phyloP scores from a whole-genome alignment of 768 basidiomycete species.

The Termitomyces heimii region DNA sequence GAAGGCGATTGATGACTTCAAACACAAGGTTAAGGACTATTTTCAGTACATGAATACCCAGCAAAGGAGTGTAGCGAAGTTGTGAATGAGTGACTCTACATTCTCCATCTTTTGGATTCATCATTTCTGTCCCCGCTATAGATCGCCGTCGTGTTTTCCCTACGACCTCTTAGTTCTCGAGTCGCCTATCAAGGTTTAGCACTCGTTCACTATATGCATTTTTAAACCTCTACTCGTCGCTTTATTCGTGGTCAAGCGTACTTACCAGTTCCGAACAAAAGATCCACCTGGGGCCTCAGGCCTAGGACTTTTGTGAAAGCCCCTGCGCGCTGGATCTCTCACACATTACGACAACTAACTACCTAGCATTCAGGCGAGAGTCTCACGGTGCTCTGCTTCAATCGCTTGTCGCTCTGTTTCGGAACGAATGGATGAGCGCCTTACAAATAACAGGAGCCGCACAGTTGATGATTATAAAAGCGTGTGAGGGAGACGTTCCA shows the following conservation, averaged over 20 bases:
- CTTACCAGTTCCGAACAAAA: background rate
- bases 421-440: constrained; percentile 22
- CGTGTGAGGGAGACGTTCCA: constrained; percentile 11
- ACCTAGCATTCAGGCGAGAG: too few species aligned
- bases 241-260: background rate
- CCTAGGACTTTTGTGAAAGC: too few species aligned
- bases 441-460: constrained; percentile 25
- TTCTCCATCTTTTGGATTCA: background rate
- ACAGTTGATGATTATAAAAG: constrained; percentile 20
- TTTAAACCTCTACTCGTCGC: too few species aligned
- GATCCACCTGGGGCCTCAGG: too few species aligned
- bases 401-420: too few species aligned
- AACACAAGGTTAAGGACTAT: constrained; percentile 23
- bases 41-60: background rate
- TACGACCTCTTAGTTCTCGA: background rate
- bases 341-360: too few species aligned
- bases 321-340: too few species aligned
- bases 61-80: background rate
- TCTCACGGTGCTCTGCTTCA: too few species aligned
- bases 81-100: background rate
- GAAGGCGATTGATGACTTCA: constrained; percentile 19
- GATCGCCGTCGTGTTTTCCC: background rate
- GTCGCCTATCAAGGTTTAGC: background rate
- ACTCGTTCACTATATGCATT: too few species aligned
- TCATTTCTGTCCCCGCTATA: too few species aligned